Conservation (phyloP, 306 rosid species). For the Vigna unguiculata region DNA sequence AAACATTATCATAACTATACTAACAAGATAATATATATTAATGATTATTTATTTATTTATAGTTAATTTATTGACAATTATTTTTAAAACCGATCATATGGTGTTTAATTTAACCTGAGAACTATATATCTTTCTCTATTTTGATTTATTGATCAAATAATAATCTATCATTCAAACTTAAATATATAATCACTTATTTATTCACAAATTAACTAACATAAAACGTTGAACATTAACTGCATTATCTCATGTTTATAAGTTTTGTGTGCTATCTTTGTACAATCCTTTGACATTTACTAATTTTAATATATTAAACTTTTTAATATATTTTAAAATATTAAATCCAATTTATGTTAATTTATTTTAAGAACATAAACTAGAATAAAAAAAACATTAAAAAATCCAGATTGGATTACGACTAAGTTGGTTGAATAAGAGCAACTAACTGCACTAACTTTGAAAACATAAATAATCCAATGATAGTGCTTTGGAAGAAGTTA, state of each 20-base stretch:
- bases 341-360: no score
- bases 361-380: no score
- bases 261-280: no score
- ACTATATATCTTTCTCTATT: neutral
- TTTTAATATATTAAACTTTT: no score
- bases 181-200: neutral
- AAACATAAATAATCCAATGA: neutral
- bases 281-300: no score
- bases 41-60: neutral
- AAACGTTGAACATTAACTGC: neutral
- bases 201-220: neutral
- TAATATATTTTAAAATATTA: no score
- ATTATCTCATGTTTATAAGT: neutral
- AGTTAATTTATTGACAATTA: neutral
- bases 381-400: no score
- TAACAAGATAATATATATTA: neutral
- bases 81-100: neutral
- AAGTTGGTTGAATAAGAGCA: no score
- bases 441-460: neutral
- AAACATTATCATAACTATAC: neutral
- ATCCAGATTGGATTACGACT: no score
- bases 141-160: neutral
- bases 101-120: neutral
- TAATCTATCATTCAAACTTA: neutral
- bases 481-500: neutral